Percentiles rank a stretch among this genome's conserved stretches.
Conservation (phyloP, 202 grass and related monocot genomes). For the Zoysia matrella region DNA sequence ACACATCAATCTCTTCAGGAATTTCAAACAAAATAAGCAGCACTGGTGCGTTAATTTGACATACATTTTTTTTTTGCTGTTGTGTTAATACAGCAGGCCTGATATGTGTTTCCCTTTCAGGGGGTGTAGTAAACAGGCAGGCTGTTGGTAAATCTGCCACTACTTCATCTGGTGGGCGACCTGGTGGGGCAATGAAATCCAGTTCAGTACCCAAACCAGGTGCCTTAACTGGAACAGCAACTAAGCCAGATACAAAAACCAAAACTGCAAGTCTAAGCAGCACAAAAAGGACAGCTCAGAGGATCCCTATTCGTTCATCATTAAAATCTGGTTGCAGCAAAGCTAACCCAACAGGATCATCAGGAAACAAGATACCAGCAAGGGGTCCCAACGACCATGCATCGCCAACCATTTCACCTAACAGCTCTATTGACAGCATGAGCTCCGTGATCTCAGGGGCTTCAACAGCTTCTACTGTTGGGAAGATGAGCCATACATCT, state of each 20-base stretch:
- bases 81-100: constrained; percentile 3
- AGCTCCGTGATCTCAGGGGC: constrained; percentile 55
- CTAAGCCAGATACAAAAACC: constrained; percentile 22
- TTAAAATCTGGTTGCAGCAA: constrained; percentile 43
- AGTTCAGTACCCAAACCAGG: constrained; percentile 32
- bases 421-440: constrained; percentile 76
- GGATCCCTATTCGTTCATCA: constrained; percentile 40
- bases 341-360: constrained; percentile 43
- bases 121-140: constrained; percentile 47
- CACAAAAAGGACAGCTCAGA: constrained; percentile 55
- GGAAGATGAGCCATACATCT: constrained; percentile 49
- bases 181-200: constrained; percentile 27
- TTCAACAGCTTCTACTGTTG: constrained; percentile 53
- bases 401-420: constrained; percentile 62
- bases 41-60: constrained; percentile 46
- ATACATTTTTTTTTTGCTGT: neutral
- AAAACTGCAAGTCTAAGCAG: constrained; percentile 44
- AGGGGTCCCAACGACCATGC: constrained; percentile 13
- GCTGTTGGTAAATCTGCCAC: constrained; percentile 44
- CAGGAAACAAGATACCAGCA: constrained; percentile 52
- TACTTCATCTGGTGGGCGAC: constrained; percentile 21
- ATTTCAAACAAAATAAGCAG: constrained; percentile 63
- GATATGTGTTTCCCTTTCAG: constrained; percentile 36
- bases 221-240: constrained; percentile 7
- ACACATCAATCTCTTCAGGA: constrained; percentile 29